These are phyloP conservation scores for Geotrichum fermentans DNA, from an alignment of 1,139 yeast species.

Conservation along the genomic window DNA sequence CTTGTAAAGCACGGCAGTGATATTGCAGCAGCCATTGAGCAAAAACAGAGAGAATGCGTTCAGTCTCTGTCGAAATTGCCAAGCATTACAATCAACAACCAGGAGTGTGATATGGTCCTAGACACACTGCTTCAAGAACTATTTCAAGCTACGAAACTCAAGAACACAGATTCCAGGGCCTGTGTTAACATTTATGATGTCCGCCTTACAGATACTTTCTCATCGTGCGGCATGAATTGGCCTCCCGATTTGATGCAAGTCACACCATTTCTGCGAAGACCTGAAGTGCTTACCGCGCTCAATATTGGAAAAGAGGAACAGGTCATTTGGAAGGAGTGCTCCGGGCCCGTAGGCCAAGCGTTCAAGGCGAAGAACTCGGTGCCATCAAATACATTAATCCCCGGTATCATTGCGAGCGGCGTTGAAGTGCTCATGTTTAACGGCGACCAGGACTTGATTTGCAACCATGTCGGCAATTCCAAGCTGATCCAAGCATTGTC, in stretches of 20 bases:
- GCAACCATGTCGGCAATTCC: slow-evolving; percentile 78
- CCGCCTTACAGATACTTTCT: slow-evolving; percentile 63
- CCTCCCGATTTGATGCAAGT: slow-evolving; percentile 66
- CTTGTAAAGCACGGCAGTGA: slow-evolving; percentile 42
- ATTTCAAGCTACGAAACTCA: slow-evolving; percentile 22
- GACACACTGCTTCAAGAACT: slow-evolving; percentile 26
- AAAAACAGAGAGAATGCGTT: slow-evolving; percentile 33
- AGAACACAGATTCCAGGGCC: slow-evolving; percentile 30
- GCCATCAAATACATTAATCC: slow-evolving; percentile 64
- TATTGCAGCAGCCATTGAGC: slow-evolving; percentile 34
- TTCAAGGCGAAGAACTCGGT: slow-evolving; percentile 51
- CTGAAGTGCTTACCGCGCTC: slow-evolving; percentile 55
- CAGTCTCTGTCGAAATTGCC: slow-evolving; percentile 31
- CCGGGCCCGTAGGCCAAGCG: slow-evolving; percentile 48
- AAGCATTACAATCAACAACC: slow-evolving; percentile 27
- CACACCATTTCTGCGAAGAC: slow-evolving; percentile 53
- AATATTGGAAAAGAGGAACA: slow-evolving; percentile 33
- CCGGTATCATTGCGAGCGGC: slow-evolving; percentile 51
- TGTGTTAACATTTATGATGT: slow-evolving; percentile 84
- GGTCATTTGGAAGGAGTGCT: slow-evolving; percentile 73
- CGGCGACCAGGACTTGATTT: slow-evolving; percentile 85
- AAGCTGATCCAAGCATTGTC: slow-evolving; percentile 53
- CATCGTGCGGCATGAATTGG: slow-evolving; percentile 94
- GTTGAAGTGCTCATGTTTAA: slow-evolving; percentile 69
- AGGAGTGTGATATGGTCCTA: slow-evolving; percentile 32